Conservation (phyloP, 2,329 filamentous ascomycete genomes). For the Monosporascus sp. region DNA sequence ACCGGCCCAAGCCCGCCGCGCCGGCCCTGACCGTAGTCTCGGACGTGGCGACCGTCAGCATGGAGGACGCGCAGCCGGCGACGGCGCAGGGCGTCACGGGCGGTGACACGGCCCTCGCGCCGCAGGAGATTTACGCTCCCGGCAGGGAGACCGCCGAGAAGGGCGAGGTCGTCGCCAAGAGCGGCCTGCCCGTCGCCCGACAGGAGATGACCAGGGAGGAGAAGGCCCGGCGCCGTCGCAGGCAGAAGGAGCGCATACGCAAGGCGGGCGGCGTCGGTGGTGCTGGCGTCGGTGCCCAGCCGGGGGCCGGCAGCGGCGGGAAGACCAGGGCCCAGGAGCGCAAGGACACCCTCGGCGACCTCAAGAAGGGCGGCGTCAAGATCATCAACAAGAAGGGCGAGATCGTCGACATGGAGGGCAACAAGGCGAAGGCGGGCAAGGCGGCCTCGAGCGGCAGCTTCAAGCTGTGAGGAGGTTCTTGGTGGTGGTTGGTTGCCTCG, state of each 20-base stretch:
- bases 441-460: conserved; percentile 51
- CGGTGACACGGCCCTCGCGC: conserved; percentile 72
- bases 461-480: conserved; percentile 45
- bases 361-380: conserved; percentile 72
- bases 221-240: conserved; percentile 67
- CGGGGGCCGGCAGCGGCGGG: not conserved
- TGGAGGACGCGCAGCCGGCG: conserved; percentile 92
- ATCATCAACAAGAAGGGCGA: conserved; percentile 88
- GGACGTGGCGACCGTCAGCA: conserved; percentile 84
- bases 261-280: conserved; percentile 52
- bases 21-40: conserved; percentile 81
- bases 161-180: conserved; percentile 71
- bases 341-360: conserved; percentile 41
- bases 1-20: conserved; percentile 81
- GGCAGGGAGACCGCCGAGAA: conserved; percentile 58
- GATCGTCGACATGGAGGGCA: conserved; percentile 77
- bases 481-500: not conserved
- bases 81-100: conserved; percentile 69
- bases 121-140: conserved; percentile 90
- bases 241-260: conserved; percentile 79
- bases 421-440: conserved; percentile 56
- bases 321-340: conserved; percentile 51
- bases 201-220: conserved; percentile 89
- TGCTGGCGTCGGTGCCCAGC: conserved; percentile 20
- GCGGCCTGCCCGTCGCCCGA: conserved; percentile 69